Percentiles rank a stretch among this genome's conserved stretches.
Conservation (phyloP, 768 basidiomycete genomes). For the Agaricus blazei region DNA sequence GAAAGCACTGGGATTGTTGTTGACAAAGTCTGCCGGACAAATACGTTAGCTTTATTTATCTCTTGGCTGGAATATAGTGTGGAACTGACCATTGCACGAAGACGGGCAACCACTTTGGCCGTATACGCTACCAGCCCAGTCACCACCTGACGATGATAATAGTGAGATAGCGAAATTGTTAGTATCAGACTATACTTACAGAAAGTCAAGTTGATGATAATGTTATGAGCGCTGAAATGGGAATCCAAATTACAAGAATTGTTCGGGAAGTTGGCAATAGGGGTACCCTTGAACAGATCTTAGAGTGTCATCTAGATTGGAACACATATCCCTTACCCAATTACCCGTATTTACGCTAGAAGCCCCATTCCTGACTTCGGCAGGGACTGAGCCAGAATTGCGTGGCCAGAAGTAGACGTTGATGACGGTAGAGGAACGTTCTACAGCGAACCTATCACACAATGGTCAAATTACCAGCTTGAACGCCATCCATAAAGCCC, state of each 20-base stretch:
- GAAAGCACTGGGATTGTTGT: conserved; percentile 59
- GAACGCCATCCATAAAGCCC: conserved; percentile 10
- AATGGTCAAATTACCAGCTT: neutral
- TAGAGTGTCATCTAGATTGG: neutral
- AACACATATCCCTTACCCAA: conserved; percentile 40
- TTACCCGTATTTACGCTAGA: conserved; percentile 36
- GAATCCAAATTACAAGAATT: conserved; percentile 51
- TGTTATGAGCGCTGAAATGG: conserved; percentile 51
- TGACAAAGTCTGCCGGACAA: conserved; percentile 43
- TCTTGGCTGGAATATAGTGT: neutral
- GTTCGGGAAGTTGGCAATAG: conserved; percentile 56
- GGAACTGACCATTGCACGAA: conserved; percentile 42
- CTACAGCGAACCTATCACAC: conserved; percentile 51
- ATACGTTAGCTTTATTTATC: neutral
- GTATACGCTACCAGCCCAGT: conserved; percentile 56
- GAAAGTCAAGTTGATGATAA: conserved; percentile 56
- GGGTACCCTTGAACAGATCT: conserved; percentile 37
- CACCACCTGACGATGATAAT: conserved; percentile 28
- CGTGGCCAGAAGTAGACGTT: conserved; percentile 75
- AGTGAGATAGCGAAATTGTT: neutral
- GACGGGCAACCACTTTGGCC: conserved; percentile 46
- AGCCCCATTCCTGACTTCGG: conserved; percentile 38
- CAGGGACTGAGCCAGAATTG: conserved; percentile 38
- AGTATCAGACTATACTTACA: conserved; percentile 19
- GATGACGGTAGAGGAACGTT: conserved; percentile 49